Base-by-base conservation (phyloP, 768 basidiomycete species). In the Lactarius sp. region DNA sequence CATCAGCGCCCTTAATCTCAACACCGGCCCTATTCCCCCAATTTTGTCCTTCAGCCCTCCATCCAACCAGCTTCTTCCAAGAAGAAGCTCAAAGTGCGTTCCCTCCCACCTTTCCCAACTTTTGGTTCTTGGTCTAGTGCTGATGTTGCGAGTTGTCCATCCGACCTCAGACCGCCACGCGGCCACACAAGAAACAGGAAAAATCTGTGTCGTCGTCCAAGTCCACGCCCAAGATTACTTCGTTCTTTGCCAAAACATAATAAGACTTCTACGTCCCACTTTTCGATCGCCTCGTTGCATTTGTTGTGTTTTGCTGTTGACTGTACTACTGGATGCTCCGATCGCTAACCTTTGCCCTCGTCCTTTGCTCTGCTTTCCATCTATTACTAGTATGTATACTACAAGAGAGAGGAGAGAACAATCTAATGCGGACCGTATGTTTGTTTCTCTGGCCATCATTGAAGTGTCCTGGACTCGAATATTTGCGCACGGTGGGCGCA, bases 401-500 rank as follows among this genome's bases (percentile, higher is more conserved):
- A 41, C 8, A 27, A 27, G 39, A 4, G 9, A 39, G 39, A 27
- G 39, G 39, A 41, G 13, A 41, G 14, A 13, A 41, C 1, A 41
- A 41, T 41, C 39, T 41, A 16, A 44, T n/a, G 3, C 16, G 18
- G 42, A 44, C 18, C 14, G 8, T 44, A 44, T 44, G 42, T 16
- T 3, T 13, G 42, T 16, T 14, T 18, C 42, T 44, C 16, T 18
- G 6, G 16, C 18, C 18, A n/a, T n/a, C 37, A 12, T 12, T 8
- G 37, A 1, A 12, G 37, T 37, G 27, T 27, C 2, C 37, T 37
- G 37, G 37, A 2, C 5, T 44, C 42, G 42, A 44, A 4, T 41
- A 13, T 16, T 41, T 41, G 39, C 4, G 39, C 2, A 5, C 10
- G 12, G 90, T 27, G 2, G 27, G 27, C 27, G 27, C 27, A 27